Evolutionary conservation across 75 land plant species (phyloP).

Genomic region (Selaginella tamariscina): DNA sequence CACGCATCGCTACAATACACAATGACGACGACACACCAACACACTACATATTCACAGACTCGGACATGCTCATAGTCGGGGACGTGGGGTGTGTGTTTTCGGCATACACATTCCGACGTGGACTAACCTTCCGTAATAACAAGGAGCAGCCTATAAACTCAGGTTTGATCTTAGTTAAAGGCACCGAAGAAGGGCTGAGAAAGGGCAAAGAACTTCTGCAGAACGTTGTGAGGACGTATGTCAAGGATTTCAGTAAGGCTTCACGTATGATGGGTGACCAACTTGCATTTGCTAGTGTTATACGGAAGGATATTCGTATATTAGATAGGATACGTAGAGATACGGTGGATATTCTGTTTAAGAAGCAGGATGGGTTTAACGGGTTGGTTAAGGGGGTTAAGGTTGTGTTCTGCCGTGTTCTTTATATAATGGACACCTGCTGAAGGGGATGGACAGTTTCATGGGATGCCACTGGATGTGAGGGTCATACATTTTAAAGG

Average conservation of each 20-base stretch:
- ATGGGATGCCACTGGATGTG: constrained; percentile 90
- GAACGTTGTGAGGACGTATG: constrained; percentile 52
- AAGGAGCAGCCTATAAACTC: constrained; percentile 85
- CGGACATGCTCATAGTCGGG: constrained; percentile 73
- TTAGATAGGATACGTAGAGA: constrained; percentile 39
- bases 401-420: constrained; percentile 70
- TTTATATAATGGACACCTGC: constrained; percentile 96
- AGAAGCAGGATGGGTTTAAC: constrained; percentile 33
- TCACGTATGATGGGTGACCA: constrained; percentile 92
- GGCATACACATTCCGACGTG: constrained; percentile 50
- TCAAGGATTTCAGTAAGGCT: constrained; percentile 45
- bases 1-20: neutral
- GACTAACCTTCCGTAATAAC: constrained; percentile 88
- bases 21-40: neutral
- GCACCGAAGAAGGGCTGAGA: constrained; percentile 49
- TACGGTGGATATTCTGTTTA: constrained; percentile 25
- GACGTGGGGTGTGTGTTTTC: constrained; percentile 50
- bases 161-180: constrained; percentile 74
- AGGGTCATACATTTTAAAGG: constrained; percentile 93
- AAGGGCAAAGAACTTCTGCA: constrained; percentile 22
- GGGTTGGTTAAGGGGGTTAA: constrained; percentile 31
- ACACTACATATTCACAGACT: constrained; percentile 75
- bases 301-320: constrained; percentile 36
- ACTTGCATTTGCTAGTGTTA: constrained; percentile 63
- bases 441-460: constrained; percentile 97